These are phyloP conservation scores for Ilyonectria destructans DNA, from an alignment of 2,329 filamentous ascomycete species.

Conservation along the genomic window DNA sequence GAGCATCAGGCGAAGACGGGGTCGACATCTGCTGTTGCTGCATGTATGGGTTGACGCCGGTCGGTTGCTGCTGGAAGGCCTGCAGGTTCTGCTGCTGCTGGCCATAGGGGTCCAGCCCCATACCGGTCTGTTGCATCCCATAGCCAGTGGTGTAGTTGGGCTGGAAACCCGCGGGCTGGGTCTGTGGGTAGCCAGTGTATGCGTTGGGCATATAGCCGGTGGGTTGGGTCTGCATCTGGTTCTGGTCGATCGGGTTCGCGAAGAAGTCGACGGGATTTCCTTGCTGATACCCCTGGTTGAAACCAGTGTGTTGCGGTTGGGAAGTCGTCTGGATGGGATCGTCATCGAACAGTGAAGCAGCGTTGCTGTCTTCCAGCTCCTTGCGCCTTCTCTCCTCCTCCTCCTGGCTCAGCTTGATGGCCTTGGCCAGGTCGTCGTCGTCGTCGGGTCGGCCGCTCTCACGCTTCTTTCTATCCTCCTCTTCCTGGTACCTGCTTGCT, in stretches of 20 bases:
- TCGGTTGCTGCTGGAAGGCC: constrained; percentile 65
- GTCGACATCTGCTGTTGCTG: constrained; percentile 60
- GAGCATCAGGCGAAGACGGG: constrained; percentile 67
- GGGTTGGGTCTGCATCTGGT: constrained; percentile 82
- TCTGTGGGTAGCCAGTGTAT: constrained; percentile 68
- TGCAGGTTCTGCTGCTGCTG: constrained; percentile 60
- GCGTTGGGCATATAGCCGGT: constrained; percentile 79
- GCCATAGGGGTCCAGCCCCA: constrained; percentile 80
- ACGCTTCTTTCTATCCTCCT: constrained; percentile 87
- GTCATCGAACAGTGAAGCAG: constrained; percentile 91
- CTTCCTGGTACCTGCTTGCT: constrained; percentile 94
- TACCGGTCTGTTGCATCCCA: constrained; percentile 73
- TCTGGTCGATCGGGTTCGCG: constrained; percentile 89
- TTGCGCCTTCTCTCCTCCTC: constrained; percentile 92
- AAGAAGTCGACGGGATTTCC: constrained; percentile 97
- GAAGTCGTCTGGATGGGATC: constrained; percentile 68
- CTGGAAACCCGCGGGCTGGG: constrained; percentile 66
- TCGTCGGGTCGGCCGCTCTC: constrained; percentile 72
- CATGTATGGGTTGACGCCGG: constrained; percentile 68
- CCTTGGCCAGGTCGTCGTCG: constrained; percentile 94
- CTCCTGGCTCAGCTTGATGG: constrained; percentile 93
- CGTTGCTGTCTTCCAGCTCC: constrained; percentile 90
- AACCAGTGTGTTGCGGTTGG: constrained; percentile 87
- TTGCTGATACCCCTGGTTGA: constrained; percentile 98
- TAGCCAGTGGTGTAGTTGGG: constrained; percentile 80